Base-by-base conservation (phyloP, 192 early-diverging fungal species). In the Coemansia sp. region DNA sequence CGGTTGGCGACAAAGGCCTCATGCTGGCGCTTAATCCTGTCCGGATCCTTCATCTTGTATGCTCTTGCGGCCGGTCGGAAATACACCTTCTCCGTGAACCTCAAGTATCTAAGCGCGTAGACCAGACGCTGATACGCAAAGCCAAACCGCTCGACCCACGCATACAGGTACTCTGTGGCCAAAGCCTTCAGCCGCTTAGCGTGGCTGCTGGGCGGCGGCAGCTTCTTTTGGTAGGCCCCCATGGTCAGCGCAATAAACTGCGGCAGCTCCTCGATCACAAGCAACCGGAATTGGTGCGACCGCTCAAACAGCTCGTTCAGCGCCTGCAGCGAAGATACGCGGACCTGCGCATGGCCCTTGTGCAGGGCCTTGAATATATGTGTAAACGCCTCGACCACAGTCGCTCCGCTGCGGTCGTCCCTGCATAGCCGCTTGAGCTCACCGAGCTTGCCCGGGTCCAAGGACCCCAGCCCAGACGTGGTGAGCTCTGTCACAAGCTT, bases 291-390 rank as follows among this genome's bases (percentile, higher is more conserved):
- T 32, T 69, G 69, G 65, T 91, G 87, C 14, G 89, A 91, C 5
- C 89, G 84, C 11, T 66, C 58, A 60, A 91, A 91, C 6, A 91
- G 69, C 64, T 84, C 83, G 50, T 85, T 83, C 9, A 88, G 73
- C 3, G 80, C 62, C 64, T 88, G 88, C 14, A 86, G 59, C 33
- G 83, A 74, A 14, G 87, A 84, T n/a, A 83, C 81, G 7, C 89
- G 88, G 33, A 88, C 83, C 79, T 87, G 73, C 10, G 81, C 64
- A 19, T 82, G 80, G 9, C 49, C 43, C 50, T 69, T 74, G 52
- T 34, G 20, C 35, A 82, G 66, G 1, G 54, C 32, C 40, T 46
- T 49, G 5, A 71, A 40, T 0, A 75, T 32, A 3, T 35, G 58
- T 10, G 64, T 5, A 19, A 72, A 75, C 17, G 17, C 50, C 4